These are phyloP conservation scores for Trametes meyenii DNA, from an alignment of 768 basidiomycete species.

Conservation along the genomic window DNA sequence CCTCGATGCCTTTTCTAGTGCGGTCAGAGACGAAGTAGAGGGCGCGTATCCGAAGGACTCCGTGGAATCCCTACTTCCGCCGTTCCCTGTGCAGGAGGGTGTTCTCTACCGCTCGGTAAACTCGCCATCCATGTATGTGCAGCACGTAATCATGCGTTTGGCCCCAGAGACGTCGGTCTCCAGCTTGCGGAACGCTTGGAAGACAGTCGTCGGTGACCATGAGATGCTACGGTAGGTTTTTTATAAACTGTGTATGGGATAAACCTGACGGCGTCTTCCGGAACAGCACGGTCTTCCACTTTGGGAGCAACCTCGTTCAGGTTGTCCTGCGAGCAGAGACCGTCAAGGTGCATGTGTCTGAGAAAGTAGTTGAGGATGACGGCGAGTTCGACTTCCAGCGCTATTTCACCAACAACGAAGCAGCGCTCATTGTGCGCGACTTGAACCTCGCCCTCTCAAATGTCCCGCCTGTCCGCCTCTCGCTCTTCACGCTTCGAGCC, in stretches of 20 bases:
- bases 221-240: slow-evolving; percentile 34
- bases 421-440: slow-evolving; percentile 27
- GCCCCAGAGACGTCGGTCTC: slow-evolving; percentile 26
- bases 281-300: slow-evolving; percentile 38
- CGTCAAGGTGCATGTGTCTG: slow-evolving; percentile 24
- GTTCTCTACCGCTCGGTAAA: slow-evolving; percentile 45
- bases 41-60: slow-evolving; percentile 2
- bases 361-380: slow-evolving; percentile 13
- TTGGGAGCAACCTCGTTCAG: slow-evolving; percentile 34
- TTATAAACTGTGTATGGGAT: too few relatives aligned
- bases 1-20: slow-evolving; percentile 7
- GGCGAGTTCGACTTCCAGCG: slow-evolving; percentile 19
- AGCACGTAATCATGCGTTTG: slow-evolving; percentile 44
- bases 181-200: slow-evolving; percentile 40
- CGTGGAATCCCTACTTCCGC: slow-evolving; percentile 36
- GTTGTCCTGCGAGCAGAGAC: slow-evolving; percentile 29
- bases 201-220: slow-evolving; percentile 28
- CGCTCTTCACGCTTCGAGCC: slow-evolving; percentile 24
- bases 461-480: slow-evolving; percentile 19
- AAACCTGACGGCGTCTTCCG: background rate
- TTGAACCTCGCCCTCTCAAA: slow-evolving; percentile 28
- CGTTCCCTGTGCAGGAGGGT: slow-evolving; percentile 52
- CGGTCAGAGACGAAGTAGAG: slow-evolving; percentile 5
- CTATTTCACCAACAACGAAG: slow-evolving; percentile 30
- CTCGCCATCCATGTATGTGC: slow-evolving; percentile 45